Conservation (phyloP, 352 stramenopile genomes). For the Discostella stelligera region DNA sequence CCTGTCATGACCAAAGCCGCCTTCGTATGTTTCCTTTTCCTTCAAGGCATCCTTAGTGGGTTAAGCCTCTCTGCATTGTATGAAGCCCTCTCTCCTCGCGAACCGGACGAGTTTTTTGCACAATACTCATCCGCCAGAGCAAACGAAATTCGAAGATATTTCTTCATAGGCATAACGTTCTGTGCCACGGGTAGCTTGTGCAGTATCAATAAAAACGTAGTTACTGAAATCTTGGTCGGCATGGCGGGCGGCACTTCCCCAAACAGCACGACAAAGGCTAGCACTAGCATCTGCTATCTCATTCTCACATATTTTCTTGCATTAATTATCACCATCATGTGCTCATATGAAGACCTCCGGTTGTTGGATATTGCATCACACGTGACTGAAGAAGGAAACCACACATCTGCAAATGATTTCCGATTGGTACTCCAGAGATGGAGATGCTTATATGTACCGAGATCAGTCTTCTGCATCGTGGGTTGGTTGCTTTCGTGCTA, state of each 20-base stretch:
- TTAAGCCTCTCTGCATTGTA: slow-evolving; percentile 37
- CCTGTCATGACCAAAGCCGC: not conserved
- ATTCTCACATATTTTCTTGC: slow-evolving; percentile 23
- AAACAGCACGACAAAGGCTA: slow-evolving; percentile 8
- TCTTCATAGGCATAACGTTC: slow-evolving; percentile 27
- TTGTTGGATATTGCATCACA: slow-evolving; percentile 16
- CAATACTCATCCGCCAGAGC: slow-evolving; percentile 14
- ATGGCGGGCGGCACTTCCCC: slow-evolving; percentile 7
- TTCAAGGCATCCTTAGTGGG: slow-evolving; percentile 33
- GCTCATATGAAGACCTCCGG: slow-evolving; percentile 22
- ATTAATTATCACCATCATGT: slow-evolving; percentile 22
- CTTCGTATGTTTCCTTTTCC: slow-evolving; percentile 28
- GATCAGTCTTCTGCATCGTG: slow-evolving; percentile 25
- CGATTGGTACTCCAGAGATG: slow-evolving; percentile 27
- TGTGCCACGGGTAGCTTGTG: slow-evolving; percentile 31
- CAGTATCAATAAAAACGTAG: slow-evolving; percentile 14
- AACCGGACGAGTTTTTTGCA: slow-evolving; percentile 10
- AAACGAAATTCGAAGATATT: slow-evolving; percentile 28
- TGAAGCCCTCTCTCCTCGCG: slow-evolving; percentile 13
- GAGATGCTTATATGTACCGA: slow-evolving; percentile 22
- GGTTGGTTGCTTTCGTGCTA: slow-evolving; percentile 36
- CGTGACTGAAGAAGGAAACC: not conserved
- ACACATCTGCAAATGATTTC: slow-evolving; percentile 9
- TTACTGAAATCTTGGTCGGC: slow-evolving; percentile 5
- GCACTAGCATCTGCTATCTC: slow-evolving; percentile 2